Percentiles rank a stretch among this genome's conserved stretches.
These are phyloP conservation scores for Iberis amara DNA, from an alignment of 441 rosid species.

Conservation along the genomic window DNA sequence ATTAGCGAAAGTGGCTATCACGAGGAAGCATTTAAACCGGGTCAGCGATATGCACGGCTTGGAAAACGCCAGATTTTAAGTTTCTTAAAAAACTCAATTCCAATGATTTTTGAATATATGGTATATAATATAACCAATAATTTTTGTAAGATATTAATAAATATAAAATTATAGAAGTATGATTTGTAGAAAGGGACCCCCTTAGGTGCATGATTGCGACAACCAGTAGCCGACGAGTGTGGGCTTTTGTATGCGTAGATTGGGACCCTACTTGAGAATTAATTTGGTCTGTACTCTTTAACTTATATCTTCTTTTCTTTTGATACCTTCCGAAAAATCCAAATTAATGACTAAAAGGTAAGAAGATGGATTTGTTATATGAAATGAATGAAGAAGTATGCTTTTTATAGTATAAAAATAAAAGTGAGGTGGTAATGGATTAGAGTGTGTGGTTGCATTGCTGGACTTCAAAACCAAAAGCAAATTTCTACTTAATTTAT, in stretches of 20 bases:
- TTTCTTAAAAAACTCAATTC: not conserved
- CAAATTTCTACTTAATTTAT: not conserved
- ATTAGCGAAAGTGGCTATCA: constrained; percentile 86
- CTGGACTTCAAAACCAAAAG: constrained; percentile 27
- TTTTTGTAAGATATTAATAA: constrained; percentile 16
- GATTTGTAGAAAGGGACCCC: constrained; percentile 28
- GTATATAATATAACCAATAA: constrained; percentile 11
- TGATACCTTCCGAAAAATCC: constrained; percentile 21
- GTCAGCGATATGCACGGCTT: constrained; percentile 97
- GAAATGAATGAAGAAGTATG: constrained; percentile 5
- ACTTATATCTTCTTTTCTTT: constrained; percentile 26
- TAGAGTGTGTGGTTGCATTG: constrained; percentile 25
- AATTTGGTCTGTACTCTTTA: constrained; percentile 22
- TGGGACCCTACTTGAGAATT: constrained; percentile 28
- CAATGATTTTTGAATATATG: constrained; percentile 17
- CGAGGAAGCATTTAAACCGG: constrained; percentile 85
- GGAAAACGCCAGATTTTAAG: constrained; percentile 89
- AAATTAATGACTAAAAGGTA: constrained; percentile 18
- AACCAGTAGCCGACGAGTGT: constrained; percentile 47
- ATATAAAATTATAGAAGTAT: constrained; percentile 11
- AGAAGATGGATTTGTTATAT: constrained; percentile 2
- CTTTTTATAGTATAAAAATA: not conserved
- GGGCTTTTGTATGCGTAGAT: constrained; percentile 41
- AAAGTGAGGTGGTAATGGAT: constrained; percentile 18
- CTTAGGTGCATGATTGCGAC: constrained; percentile 33